phyloP scores from a whole-genome alignment of 1,284 basidiomycete genomes.

The Singerocomus inundabilis region DNA sequence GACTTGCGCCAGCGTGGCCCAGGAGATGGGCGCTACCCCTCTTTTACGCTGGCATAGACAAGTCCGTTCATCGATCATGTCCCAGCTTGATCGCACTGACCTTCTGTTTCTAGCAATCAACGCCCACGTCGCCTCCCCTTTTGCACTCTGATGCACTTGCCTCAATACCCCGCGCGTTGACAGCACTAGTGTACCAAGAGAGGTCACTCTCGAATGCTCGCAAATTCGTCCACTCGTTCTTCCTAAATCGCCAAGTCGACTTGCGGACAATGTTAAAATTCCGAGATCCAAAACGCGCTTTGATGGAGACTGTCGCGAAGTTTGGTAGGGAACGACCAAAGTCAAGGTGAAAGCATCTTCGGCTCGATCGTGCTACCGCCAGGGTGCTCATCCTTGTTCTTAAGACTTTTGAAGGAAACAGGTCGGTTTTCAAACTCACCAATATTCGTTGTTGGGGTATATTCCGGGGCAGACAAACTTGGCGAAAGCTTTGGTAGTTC shows the following conservation, averaged over 20 bases:
- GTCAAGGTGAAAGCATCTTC: slow-evolving; percentile 54
- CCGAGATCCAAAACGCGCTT: slow-evolving; percentile 78
- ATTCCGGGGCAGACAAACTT: slow-evolving; percentile 84
- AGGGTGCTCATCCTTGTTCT: slow-evolving; percentile 7
- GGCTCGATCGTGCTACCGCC: not conserved
- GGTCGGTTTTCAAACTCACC: slow-evolving; percentile 88
- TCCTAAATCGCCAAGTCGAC: slow-evolving; percentile 82
- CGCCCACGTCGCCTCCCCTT: slow-evolving; percentile 47
- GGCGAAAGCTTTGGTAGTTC: slow-evolving; percentile 96
- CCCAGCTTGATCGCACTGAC: slow-evolving; percentile 7
- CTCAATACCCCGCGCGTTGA: slow-evolving; percentile 71
- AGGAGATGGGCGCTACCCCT: slow-evolving; percentile 74
- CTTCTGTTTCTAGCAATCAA: slow-evolving; percentile 42
- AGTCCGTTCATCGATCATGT: slow-evolving; percentile 38
- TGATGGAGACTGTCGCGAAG: slow-evolving; percentile 75
- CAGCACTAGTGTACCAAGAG: slow-evolving; percentile 76
- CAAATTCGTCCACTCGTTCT: slow-evolving; percentile 82
- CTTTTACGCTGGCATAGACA: slow-evolving; percentile 71
- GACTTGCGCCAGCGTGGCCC: slow-evolving; percentile 80
- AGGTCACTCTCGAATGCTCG: slow-evolving; percentile 78
- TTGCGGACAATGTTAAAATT: slow-evolving; percentile 87
- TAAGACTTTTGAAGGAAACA: slow-evolving; percentile 88
- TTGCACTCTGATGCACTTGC: slow-evolving; percentile 72
- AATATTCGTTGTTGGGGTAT: slow-evolving; percentile 92
- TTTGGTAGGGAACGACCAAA: slow-evolving; percentile 73